These are phyloP conservation scores for Botrytis medusae DNA, from an alignment of 2,329 filamentous ascomycete species.

Conservation along the genomic window DNA sequence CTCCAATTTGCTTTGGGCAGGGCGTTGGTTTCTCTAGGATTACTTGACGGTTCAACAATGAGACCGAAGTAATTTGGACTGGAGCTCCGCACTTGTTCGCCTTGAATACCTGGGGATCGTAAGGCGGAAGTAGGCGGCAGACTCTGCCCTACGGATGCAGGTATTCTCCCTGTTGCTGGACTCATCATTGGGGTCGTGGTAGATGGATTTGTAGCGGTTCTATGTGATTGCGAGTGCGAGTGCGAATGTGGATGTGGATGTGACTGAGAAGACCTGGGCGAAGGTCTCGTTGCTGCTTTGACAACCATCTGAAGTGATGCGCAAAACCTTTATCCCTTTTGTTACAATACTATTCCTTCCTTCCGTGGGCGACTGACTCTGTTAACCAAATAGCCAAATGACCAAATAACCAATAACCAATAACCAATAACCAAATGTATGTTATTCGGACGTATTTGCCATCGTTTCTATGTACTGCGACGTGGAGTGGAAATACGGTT, in stretches of 20 bases:
- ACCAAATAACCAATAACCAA: neutral
- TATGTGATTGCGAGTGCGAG: conserved; percentile 31
- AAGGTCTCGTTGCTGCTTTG: conserved; percentile 36
- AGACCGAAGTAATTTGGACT: conserved; percentile 91
- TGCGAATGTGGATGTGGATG: conserved; percentile 29
- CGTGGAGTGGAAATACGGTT: neutral
- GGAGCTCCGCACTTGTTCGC: conserved; percentile 45
- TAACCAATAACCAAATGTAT: neutral
- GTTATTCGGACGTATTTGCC: neutral
- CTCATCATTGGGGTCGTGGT: conserved; percentile 30
- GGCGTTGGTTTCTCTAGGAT: conserved; percentile 62
- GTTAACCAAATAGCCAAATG: neutral
- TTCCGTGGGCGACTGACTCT: neutral
- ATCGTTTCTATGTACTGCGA: neutral
- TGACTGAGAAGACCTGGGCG: conserved; percentile 33
- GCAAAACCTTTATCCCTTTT: conserved; percentile 2
- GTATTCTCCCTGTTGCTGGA: conserved; percentile 27
- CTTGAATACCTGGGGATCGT: conserved; percentile 32
- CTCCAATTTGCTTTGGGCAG: conserved; percentile 74
- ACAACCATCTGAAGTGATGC: conserved; percentile 33
- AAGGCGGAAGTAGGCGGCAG: conserved; percentile 29
- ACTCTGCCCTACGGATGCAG: conserved; percentile 36
- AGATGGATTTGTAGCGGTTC: conserved; percentile 21
- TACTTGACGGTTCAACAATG: conserved; percentile 59
- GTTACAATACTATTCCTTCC: neutral